These are phyloP conservation scores for Cryptococcus amylolentus DNA, from an alignment of 1,284 basidiomycete genomes.

Conservation along the genomic window DNA sequence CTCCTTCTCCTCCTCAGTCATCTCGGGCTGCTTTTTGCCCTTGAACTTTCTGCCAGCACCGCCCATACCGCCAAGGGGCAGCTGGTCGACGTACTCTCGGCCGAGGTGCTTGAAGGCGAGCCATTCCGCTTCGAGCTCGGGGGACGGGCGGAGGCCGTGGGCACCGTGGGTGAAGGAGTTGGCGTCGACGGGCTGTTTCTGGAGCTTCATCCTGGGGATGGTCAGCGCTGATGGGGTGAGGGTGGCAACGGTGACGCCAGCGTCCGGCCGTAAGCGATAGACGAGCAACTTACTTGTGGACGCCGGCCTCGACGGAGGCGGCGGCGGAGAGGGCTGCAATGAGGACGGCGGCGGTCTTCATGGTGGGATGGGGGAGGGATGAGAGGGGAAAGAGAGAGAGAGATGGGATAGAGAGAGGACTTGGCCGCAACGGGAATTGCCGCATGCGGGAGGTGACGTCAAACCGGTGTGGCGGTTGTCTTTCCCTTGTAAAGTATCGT, in stretches of 20 bases:
- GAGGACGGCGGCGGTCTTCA: slow-evolving; percentile 63
- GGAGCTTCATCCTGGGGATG: slow-evolving; percentile 67
- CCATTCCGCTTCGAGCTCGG: slow-evolving; percentile 70
- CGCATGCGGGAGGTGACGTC: slow-evolving; percentile 8
- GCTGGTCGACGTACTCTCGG: slow-evolving; percentile 51
- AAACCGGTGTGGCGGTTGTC: not conserved
- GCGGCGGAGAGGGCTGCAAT: slow-evolving; percentile 67
- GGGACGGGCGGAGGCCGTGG: slow-evolving; percentile 40
- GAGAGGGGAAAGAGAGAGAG: slow-evolving; percentile 4
- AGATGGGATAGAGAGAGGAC: slow-evolving; percentile 2
- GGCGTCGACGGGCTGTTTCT: slow-evolving; percentile 65
- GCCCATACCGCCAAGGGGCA: slow-evolving; percentile 68
- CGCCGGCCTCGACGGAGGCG: slow-evolving; percentile 42
- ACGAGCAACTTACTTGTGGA: slow-evolving; percentile 40
- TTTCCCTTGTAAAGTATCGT: too few species aligned
- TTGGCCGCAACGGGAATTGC: slow-evolving; percentile 1
- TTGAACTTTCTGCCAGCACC: slow-evolving; percentile 65
- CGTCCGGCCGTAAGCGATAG: not conserved
- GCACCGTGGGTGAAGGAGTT: slow-evolving; percentile 53
- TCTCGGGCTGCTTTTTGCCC: slow-evolving; percentile 16
- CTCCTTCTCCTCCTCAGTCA: slow-evolving; percentile 54
- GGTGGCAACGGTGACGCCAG: slow-evolving; percentile 39
- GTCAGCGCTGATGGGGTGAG: not conserved
- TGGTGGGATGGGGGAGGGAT: slow-evolving; percentile 50
- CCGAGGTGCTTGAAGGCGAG: slow-evolving; percentile 78